Evolutionary conservation across 805 yeast genomes (phyloP), one percentile per base, ranked within the genome.

Genomic region (Wickerhamomyces canadensis): DNA sequence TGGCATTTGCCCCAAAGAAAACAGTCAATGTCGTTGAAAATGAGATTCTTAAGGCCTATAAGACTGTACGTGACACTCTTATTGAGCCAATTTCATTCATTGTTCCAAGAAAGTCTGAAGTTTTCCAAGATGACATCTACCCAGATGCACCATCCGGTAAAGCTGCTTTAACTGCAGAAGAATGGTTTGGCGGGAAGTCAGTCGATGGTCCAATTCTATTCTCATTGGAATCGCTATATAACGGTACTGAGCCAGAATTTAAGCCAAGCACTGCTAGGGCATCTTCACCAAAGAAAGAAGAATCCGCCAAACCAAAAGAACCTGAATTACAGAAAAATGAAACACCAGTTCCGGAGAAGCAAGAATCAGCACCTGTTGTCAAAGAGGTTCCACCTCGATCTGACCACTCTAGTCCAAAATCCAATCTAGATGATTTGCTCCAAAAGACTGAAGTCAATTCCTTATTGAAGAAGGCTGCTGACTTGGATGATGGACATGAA

Each of bases 51-150:
- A 78, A 77, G 52, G 76, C 83, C 31, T 93, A 72, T 68, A 93
- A 93, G 67, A 80, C 95, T n/a, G 84, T 86, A 22, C 82, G 81
- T 48, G 98, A 93, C 62, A 70, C 74, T 36, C 63, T 75, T 19
- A 77, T 93, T 48, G 98, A 93, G 67, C 97, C 97, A 13, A 73
- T 93, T 37, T 84, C 96, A 4, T 93, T 91, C 58, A 76, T 78
- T 50, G 96, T 91, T 40, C 99, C 98, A 48, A 78, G 98, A 69
- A 83, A 88, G 59, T 76, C 95, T 5, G 98, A 93, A 55, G 78
- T 80, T 52, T 91, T 93, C 69, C 96, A 93, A 62, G 82, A 74
- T 31, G 98, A 89, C 51, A 86, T 93, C 35, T 93, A 81, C 57
- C 96, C 97, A 5, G 95, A 84, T 61, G 84, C 91, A 19, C 93